These are phyloP conservation scores for Aspergillus sparsus DNA, from an alignment of 495 filamentous ascomycete species.

Conservation along the genomic window DNA sequence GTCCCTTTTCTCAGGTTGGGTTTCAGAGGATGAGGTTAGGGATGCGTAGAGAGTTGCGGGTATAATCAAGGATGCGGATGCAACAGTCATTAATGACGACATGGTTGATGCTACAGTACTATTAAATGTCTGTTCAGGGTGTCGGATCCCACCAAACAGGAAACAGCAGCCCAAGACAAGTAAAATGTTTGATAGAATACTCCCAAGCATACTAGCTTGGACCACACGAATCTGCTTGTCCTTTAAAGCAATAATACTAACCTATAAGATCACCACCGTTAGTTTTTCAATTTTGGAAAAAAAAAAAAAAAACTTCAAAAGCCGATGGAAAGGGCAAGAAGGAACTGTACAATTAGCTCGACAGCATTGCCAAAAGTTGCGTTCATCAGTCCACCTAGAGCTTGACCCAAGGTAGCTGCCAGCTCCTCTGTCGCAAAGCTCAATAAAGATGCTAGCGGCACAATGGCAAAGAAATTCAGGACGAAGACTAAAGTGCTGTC, in stretches of 20 bases:
- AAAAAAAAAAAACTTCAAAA: not conserved
- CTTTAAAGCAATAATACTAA: slow-evolving; percentile 87
- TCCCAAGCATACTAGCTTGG: slow-evolving; percentile 96
- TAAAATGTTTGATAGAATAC: slow-evolving; percentile 93
- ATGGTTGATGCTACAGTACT: slow-evolving; percentile 89
- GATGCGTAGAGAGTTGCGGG: slow-evolving; percentile 77
- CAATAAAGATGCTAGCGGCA: slow-evolving; percentile 87
- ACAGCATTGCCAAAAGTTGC: slow-evolving; percentile 97
- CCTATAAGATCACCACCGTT: slow-evolving; percentile 50
- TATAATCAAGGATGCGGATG: slow-evolving; percentile 89
- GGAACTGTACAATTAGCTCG: slow-evolving; percentile 82
- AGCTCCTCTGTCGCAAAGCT: slow-evolving; percentile 97
- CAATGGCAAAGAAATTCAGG: slow-evolving; percentile 94
- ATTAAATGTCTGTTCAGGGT: slow-evolving; percentile 76
- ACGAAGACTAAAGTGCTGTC: slow-evolving; percentile 75
- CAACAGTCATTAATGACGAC: slow-evolving; percentile 92
- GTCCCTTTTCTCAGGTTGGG: slow-evolving; percentile 20
- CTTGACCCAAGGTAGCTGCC: slow-evolving; percentile 79
- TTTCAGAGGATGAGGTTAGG: slow-evolving; percentile 34
- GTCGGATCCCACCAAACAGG: slow-evolving; percentile 75
- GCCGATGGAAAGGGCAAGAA: not conserved
- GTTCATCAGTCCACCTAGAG: slow-evolving; percentile 89
- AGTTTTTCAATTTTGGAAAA: slow-evolving; percentile 2
- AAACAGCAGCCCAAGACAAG: slow-evolving; percentile 97
- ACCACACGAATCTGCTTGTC: slow-evolving; percentile 91